These are phyloP conservation scores for Silybum marianum DNA, from an alignment of 129 eudicot genomes.

Conservation along the genomic window DNA sequence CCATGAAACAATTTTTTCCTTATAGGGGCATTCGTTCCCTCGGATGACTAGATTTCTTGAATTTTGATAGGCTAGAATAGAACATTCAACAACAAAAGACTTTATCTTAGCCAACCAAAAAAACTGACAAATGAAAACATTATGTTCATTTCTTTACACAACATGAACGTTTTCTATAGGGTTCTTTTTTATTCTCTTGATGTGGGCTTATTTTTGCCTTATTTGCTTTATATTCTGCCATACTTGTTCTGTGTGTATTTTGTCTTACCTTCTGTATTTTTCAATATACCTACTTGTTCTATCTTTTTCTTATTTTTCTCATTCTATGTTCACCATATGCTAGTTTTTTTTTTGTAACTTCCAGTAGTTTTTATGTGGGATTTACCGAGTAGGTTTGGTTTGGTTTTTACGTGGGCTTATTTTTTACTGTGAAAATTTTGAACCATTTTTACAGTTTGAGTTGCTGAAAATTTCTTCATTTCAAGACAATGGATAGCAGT, in stretches of 20 bases:
- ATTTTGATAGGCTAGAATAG: neutral
- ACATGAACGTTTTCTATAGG: neutral
- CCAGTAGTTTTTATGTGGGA: no score
- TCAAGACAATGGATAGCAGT: slow-evolving; percentile 42
- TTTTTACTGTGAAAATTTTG: neutral
- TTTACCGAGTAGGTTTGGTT: no score
- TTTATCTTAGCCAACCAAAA: neutral
- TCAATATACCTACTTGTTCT: neutral
- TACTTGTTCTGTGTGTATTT: neutral
- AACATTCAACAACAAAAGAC: neutral
- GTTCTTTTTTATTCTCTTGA: neutral
- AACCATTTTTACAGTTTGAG: slow-evolving; percentile 26
- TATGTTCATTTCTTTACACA: neutral
- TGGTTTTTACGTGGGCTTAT: neutral
- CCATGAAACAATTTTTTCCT: neutral
- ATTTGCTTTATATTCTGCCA: neutral
- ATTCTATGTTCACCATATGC: neutral
- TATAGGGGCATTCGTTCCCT: neutral
- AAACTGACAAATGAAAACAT: neutral
- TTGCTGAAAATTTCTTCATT: slow-evolving; percentile 29
- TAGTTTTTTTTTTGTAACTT: no score
- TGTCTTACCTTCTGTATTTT: neutral
- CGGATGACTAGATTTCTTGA: neutral
- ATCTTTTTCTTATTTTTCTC: no score
- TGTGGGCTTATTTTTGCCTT: neutral